Base-by-base conservation (phyloP, 768 basidiomycete species). In the Tylopilus felleus region DNA sequence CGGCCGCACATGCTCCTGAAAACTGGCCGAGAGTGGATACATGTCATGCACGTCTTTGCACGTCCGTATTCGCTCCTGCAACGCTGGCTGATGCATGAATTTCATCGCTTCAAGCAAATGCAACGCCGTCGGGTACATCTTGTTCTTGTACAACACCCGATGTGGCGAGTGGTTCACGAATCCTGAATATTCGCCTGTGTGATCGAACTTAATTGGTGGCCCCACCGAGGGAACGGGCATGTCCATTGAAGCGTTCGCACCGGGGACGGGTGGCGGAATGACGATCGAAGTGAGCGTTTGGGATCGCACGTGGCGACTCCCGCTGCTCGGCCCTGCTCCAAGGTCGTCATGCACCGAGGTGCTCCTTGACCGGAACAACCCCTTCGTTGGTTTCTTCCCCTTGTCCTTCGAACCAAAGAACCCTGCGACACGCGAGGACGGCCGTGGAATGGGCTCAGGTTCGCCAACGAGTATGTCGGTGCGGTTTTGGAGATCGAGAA, bases 21-120 rank as follows among this genome's bases (percentile, higher is more conserved):
- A 52, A 16, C 67, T 59, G 10, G 63, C 64, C 42, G 74, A 71
- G 45, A 77, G 63, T 5, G 62, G 65, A 16, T 65, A 67, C 70
- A 74, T 77, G 14, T 76, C 74, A 40, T 68, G 67, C n/a, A 71
- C 68, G 22, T 66, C 73, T n/a, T 62, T 63, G 54, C 71, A 72
- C 13, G 55, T 61, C 49, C 86, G 75, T 52, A 91, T 85, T 27
- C 62, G 60, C 51, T 88, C 83, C 12, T 82, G 82, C 17, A 86
- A 60, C 0, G 79, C 77, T 0, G 79, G 80, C 3, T 74, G 72
- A 21, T 73, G 66, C 35, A 82, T 62, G 66, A 83, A 92, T 65
- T 87, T 87, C 63, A 87, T 73, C 9, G 88, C 88, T 68, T 92
- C 88, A 50, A 82, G 78, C n/a, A 92, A 75, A 59, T 92, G 90